Evolutionary conservation across 495 filamentous ascomycete genomes (phyloP), one percentile per base, ranked within the genome.

Genomic region (Aspergillus funiculosus): DNA sequence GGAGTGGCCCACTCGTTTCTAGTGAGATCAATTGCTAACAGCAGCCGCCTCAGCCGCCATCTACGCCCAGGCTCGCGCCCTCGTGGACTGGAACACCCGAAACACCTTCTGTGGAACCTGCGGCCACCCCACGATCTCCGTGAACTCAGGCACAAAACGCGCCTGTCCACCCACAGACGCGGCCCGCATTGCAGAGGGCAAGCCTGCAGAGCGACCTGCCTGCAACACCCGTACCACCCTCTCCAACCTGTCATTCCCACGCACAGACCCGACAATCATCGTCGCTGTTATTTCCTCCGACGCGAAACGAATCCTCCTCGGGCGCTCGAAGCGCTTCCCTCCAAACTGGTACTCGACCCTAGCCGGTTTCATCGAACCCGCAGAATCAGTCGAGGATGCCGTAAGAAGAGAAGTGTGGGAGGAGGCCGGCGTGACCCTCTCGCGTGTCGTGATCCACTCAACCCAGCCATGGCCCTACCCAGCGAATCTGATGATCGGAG

Each of bases 401-500:
- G 91, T 97, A 1, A 80, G 94, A 0, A 76, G 92, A 39, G 94
- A 98, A 65, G 89, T 95, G 1, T 97, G 89, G 87, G 92, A 98
- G 59, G 92, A 98, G 62, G 79, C 83, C 30, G 92, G 92, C 2
- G 86, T 97, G 11, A 73, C 67, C 6, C 76, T 95, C 2, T 90
- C 88, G 6, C 76, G 91, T 1, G 94, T 98, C 11, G 78, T 95
- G 1, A 83, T 98, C 43, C 91, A 98, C 58, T 87, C 81, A 17
- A 89, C 89, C 44, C 92, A 98, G 68, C 92, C 92, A 6, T 89
- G 86, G 86, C 86, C 86, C 8, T 91, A 87, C 60, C 85, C 86
- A 0, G 86, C 87, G 5, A 95, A 85, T 56, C 62, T 97, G 53
- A 97, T 98, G 92, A 92, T 98, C 54, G 94, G 92, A 0, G 76